A percentile compares a stretch with the other conserved stretches of the same genome.
phyloP scores from a whole-genome alignment of 1,284 basidiomycete species.

The Megacollybia platyphylla region DNA sequence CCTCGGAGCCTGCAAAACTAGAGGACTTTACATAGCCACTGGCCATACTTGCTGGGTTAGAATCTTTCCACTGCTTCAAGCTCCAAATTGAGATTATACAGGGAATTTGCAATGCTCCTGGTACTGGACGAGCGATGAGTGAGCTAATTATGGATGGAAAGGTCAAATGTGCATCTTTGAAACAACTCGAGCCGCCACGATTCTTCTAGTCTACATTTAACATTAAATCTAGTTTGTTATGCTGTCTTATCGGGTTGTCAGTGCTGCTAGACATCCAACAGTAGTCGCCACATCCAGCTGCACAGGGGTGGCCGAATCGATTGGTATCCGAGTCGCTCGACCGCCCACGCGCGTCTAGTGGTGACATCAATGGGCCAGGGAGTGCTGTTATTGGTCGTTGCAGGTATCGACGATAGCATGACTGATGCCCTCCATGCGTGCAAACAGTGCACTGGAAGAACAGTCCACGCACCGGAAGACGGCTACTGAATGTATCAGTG shows the following conservation, averaged over 20 bases:
- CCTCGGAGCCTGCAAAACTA: slow-evolving; percentile 42
- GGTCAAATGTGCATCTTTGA: slow-evolving; percentile 35
- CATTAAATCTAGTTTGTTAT: too few species aligned
- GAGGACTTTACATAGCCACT: slow-evolving; percentile 46
- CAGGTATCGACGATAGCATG: slow-evolving; percentile 52
- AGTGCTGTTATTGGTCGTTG: slow-evolving; percentile 37
- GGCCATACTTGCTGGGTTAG: slow-evolving; percentile 62
- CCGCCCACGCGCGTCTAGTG: background rate
- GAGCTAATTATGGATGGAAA: slow-evolving; percentile 48
- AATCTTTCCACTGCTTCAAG: slow-evolving; percentile 5
- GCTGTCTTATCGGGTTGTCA: too few species aligned
- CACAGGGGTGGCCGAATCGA: slow-evolving; percentile 37
- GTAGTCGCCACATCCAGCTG: slow-evolving; percentile 54
- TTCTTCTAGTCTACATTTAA: slow-evolving; percentile 15
- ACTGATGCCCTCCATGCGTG: slow-evolving; percentile 64
- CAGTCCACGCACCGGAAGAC: slow-evolving; percentile 54
- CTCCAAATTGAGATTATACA: slow-evolving; percentile 12
- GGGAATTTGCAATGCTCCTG: slow-evolving; percentile 66
- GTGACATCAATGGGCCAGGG: slow-evolving; percentile 7
- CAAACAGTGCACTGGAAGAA: slow-evolving; percentile 64
- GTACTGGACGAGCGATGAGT: slow-evolving; percentile 46
- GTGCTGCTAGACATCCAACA: slow-evolving; percentile 35
- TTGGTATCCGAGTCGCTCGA: background rate
- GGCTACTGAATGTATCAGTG: slow-evolving; percentile 26
- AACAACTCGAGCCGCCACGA: slow-evolving; percentile 28